Evolutionary conservation across 441 rosid species (phyloP).

Genomic region (Theobroma grandiflorum): DNA sequence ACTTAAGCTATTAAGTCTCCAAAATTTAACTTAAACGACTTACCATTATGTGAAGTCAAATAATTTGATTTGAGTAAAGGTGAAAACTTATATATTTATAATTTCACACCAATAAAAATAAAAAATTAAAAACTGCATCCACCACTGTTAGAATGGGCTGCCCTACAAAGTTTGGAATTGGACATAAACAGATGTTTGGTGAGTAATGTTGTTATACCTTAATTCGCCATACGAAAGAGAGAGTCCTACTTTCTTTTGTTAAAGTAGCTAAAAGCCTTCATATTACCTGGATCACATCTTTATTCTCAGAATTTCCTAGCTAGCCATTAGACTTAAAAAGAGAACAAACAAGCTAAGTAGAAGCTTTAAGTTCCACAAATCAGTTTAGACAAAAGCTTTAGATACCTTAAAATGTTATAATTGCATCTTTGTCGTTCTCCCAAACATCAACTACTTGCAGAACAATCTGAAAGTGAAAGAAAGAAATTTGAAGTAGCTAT

Average conservation of each 20-base stretch:
- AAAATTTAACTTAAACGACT: no score
- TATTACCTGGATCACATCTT: not conserved
- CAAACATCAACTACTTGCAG: not conserved
- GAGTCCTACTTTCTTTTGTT: not conserved
- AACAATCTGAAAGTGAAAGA: no score
- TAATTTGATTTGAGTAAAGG: no score
- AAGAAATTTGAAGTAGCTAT: no score
- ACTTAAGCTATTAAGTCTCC: no score
- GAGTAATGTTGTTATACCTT: conserved; percentile 11
- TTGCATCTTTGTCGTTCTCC: not conserved
- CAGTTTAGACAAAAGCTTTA: not conserved
- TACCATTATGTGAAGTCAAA: no score
- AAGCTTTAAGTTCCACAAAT: not conserved
- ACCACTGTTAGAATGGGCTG: not conserved
- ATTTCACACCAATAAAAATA: no score
- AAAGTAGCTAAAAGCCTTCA: not conserved
- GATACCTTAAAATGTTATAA: not conserved
- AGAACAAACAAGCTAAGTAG: not conserved
- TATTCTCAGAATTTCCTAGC: not conserved
- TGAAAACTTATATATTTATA: no score
- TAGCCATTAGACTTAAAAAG: no score
- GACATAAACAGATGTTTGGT: not conserved
- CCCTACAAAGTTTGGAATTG: not conserved
- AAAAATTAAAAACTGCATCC: no score
- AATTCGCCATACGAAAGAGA: not conserved